Percentiles rank a stretch among this genome's conserved stretches.
Evolutionary conservation across 129 eudicot species (phyloP).

Genomic region (Lactuca sativa): DNA sequence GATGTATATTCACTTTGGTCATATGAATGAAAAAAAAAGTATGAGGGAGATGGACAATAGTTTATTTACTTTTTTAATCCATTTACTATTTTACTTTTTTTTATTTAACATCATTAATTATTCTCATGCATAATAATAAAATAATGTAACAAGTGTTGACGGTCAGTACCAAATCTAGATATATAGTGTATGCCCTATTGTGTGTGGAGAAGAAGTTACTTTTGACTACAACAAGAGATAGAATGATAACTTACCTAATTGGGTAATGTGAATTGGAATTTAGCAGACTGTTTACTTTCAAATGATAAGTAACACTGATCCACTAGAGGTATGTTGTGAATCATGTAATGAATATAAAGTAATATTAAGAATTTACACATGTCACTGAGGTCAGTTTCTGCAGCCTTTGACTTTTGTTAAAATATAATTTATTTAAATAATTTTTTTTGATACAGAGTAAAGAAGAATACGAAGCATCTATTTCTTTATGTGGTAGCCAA

Average conservation of each 20-base stretch:
- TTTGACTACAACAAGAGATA: constrained; percentile 96
- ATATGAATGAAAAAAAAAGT: no score
- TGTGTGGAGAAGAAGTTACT: constrained; percentile 88
- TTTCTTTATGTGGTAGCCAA: constrained; percentile 94
- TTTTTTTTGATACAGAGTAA: constrained; percentile 65
- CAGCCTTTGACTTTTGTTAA: not conserved
- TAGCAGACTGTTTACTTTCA: no score
- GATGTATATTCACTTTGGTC: no score
- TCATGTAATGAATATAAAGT: no score
- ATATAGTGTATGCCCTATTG: constrained; percentile 79
- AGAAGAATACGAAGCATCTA: constrained; percentile 97
- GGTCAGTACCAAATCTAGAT: constrained; percentile 98
- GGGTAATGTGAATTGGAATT: no score
- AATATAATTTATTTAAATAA: not conserved
- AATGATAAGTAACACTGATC: no score
- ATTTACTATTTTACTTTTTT: not conserved
- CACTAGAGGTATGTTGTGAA: no score
- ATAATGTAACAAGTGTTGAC: constrained; percentile 95
- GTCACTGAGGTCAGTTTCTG: constrained; percentile 77
- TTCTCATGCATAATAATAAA: not conserved
- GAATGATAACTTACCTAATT: no score
- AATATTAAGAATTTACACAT: no score
- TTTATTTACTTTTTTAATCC: no score
- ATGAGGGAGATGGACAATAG: no score
- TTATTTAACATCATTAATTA: not conserved